These are phyloP conservation scores for Capronia americana DNA, from an alignment of 2,329 filamentous ascomycete genomes.

Conservation along the genomic window DNA sequence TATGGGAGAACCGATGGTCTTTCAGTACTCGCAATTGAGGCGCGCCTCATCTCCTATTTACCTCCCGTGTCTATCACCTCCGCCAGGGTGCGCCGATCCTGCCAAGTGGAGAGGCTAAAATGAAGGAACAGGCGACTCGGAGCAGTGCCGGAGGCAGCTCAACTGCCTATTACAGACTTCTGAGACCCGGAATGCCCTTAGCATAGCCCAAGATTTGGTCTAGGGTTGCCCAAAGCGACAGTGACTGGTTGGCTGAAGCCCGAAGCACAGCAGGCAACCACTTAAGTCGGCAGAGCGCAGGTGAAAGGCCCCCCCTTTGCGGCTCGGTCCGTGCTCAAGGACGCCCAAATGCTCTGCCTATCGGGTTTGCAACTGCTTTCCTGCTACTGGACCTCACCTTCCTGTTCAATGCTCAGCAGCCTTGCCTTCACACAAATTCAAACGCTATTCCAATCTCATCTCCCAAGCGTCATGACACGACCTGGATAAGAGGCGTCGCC, in stretches of 20 bases:
- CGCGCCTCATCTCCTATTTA: constrained; percentile 17
- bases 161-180: constrained; percentile 15
- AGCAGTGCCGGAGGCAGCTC: constrained; percentile 12
- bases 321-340: constrained; percentile 4
- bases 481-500: neutral
- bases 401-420: neutral
- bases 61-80: constrained; percentile 1
- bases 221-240: neutral
- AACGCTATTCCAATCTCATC: neutral
- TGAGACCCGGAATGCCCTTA: neutral
- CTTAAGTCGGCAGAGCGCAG: constrained; percentile 1
- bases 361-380: neutral
- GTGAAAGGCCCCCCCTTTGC: neutral
- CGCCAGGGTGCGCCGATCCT: constrained; percentile 5
- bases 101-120: neutral
- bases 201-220: neutral
- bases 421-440: neutral
- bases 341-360: neutral
- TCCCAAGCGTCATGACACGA: neutral
- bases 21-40: neutral
- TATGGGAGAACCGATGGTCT: neutral
- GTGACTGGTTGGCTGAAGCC: constrained; percentile 12
- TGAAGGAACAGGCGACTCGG: constrained; percentile 13
- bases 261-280: constrained; percentile 8
- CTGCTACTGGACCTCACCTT: neutral